Base-by-base conservation (phyloP, 768 basidiomycete species). In the Tulasnella sp. region DNA sequence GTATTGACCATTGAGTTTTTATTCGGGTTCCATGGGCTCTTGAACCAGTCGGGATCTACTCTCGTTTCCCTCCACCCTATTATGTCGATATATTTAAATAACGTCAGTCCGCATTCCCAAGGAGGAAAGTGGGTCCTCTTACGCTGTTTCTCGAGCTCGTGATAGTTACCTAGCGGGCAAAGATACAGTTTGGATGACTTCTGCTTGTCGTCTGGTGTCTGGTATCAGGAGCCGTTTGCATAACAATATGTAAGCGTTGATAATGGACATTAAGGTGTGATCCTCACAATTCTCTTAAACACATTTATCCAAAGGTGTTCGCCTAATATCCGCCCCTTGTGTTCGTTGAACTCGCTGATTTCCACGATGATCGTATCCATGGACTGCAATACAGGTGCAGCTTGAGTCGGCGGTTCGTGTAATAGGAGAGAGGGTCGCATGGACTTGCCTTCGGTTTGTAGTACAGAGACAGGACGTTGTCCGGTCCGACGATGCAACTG, bases 271-370 rank as follows among this genome's bases (percentile, higher is more conserved):
- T 32, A 71, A 37, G 44, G 46, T 16, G 16, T 51, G 20, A 67
- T 18, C 16, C 39, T 26, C 44, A 39, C 44, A 15, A 75, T 51
- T 23, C 5, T 42, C 40, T 71, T 70, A 35, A 80, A 74, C 20
- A 44, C 39, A 23, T 80, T 72, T 23, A 35, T 39, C 79, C 79
- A 80, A 16, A 39, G 16, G 42, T 80, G 79, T 55, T 35, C 79
- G 13, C 79, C 79, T 26, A 80, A 79, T 23, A 80, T 39, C 13
- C 44, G 18, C 26, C 46, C 35, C 40, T 42, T 78, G 6, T 70
- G 29, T 42, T 40, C 4, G 35, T 67, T 67, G 35, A 46, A 35
- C 10, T 44, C 39, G 44, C 15, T 37, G 51, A 79, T 37, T 35
- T 79, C 78, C 15, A 79, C 57, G 61, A 79, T 70, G 40, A 72